phyloP scores from a whole-genome alignment of 192 early-diverging fungal species.

The Coemansia javaensis region DNA sequence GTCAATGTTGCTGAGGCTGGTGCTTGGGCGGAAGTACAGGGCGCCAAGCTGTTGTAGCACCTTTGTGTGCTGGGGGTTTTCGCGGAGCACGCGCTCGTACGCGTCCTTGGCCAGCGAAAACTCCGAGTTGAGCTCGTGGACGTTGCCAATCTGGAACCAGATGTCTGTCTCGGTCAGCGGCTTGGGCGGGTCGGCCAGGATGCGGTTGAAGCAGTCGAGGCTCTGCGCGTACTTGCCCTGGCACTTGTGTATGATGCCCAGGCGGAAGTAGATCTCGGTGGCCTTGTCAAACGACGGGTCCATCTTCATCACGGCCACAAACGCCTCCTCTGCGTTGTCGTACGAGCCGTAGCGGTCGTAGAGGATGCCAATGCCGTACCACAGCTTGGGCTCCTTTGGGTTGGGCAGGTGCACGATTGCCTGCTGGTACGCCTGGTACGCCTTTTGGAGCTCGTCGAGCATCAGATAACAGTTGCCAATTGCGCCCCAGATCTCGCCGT shows the following conservation, averaged over 20 bases:
- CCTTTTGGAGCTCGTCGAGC: constrained; percentile 91
- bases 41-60: constrained; percentile 95
- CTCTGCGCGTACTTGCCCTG: constrained; percentile 44
- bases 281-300: constrained; percentile 96
- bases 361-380: constrained; percentile 98
- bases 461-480: constrained; percentile 94
- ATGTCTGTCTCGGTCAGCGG: constrained; percentile 94
- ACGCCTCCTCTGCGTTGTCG: constrained; percentile 96
- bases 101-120: constrained; percentile 74
- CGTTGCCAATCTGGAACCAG: constrained; percentile 98
- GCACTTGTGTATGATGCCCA: constrained; percentile 96
- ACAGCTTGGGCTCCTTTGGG: constrained; percentile 95
- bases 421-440: constrained; percentile 94
- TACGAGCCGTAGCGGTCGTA: constrained; percentile 97
- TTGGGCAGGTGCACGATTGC: constrained; percentile 89
- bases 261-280: constrained; percentile 94
- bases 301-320: constrained; percentile 89
- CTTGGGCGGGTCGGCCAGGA: constrained; percentile 78
- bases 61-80: constrained; percentile 90
- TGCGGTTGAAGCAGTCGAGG: constrained; percentile 83
- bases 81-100: constrained; percentile 85
- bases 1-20: constrained; percentile 79
- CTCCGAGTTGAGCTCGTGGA: constrained; percentile 93
- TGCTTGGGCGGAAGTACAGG: constrained; percentile 87
- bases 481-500: constrained; percentile 95